phyloP scores from a whole-genome alignment of 139 green algal species.

The Picochlorum sp. region DNA sequence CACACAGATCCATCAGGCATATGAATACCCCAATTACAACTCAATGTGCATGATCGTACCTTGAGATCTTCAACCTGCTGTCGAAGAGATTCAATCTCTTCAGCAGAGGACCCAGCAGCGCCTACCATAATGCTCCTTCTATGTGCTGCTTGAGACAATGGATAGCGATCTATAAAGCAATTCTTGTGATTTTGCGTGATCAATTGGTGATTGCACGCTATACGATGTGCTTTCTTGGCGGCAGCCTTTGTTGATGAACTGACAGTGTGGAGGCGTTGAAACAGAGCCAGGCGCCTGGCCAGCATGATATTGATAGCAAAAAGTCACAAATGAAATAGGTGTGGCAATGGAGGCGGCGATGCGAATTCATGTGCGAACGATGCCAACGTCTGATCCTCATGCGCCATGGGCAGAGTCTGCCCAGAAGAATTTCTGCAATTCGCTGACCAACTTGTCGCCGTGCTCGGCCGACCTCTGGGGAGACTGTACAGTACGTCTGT shows the following conservation, averaged over 20 bases:
- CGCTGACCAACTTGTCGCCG: no score
- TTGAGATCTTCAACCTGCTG: conserved; percentile 41
- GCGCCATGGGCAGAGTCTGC: no score
- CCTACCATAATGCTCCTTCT: neutral
- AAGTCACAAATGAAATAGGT: no score
- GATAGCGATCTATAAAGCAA: no score
- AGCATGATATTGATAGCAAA: conserved; percentile 4
- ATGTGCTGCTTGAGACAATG: no score
- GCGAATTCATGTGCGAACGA: neutral
- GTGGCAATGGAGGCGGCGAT: neutral
- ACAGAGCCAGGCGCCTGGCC: conserved; percentile 5
- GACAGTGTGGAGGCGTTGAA: conserved; percentile 5
- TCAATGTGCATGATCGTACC: conserved; percentile 14
- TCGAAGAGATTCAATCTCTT: conserved; percentile 35
- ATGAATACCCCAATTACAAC: neutral
- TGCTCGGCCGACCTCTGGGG: no score
- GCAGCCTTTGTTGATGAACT: conserved; percentile 12
- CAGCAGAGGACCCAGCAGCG: neutral
- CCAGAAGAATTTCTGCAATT: no score
- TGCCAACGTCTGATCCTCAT: no score
- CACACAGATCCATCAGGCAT: neutral
- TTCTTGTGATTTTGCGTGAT: no score
- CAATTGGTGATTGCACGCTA: no score
- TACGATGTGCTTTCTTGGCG: neutral
- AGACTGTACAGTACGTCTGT: no score